phyloP scores from a whole-genome alignment of 129 eudicot genomes.

The Oenanthe sinensis region DNA sequence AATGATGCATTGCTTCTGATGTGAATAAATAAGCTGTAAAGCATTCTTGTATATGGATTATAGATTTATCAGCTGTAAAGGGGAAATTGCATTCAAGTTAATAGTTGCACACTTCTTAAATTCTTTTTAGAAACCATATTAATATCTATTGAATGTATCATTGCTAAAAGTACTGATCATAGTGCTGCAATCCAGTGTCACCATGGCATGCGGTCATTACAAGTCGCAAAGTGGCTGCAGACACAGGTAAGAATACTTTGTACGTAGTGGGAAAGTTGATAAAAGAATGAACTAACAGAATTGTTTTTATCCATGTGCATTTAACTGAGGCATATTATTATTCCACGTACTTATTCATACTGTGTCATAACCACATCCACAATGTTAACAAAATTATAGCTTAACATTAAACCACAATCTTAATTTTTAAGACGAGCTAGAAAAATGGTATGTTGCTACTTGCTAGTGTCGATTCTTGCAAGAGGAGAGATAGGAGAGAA shows the following conservation, averaged over 20 bases:
- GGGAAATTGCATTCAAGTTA: neutral
- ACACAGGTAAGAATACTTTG: constrained; percentile 49
- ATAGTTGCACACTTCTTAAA: neutral
- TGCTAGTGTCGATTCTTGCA: neutral
- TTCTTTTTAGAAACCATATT: neutral
- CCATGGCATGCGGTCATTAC: constrained; percentile 88
- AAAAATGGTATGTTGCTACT: neutral
- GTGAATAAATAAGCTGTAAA: neutral
- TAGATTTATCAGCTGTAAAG: neutral
- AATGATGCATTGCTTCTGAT: neutral
- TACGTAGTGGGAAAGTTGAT: neutral
- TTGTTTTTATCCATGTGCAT: neutral
- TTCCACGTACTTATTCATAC: neutral
- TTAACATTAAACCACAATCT: neutral
- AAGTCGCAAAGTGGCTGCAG: constrained; percentile 98
- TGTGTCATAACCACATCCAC: neutral
- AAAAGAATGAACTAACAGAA: neutral
- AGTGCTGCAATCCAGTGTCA: constrained; percentile 58
- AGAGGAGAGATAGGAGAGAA: neutral
- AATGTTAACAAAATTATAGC: neutral
- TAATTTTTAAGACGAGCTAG: neutral
- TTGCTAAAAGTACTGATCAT: constrained; percentile 16
- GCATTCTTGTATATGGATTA: neutral
- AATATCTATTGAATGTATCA: neutral
- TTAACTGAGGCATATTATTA: neutral